phyloP scores from a whole-genome alignment of 2,329 filamentous ascomycete genomes.

The Penicillium sp. region DNA sequence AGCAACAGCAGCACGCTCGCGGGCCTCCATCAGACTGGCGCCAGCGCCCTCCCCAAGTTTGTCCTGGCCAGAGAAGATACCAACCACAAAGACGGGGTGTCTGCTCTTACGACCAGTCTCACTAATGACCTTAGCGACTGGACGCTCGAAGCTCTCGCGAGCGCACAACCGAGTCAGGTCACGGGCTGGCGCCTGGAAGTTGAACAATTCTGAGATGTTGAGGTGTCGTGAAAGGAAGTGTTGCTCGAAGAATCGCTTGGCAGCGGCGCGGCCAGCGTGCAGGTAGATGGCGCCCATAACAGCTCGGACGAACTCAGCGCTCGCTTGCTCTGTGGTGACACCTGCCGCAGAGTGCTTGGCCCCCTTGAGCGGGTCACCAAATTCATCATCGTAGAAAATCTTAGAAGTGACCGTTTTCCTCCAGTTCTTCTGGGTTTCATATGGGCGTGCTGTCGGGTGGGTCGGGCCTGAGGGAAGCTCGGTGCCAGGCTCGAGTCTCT shows the following conservation, averaged over 20 bases:
- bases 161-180: constrained; percentile 77
- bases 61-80: constrained; percentile 82
- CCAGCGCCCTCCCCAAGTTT: constrained; percentile 87
- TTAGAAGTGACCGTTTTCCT: constrained; percentile 65
- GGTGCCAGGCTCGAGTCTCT: constrained; percentile 40
- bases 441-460: constrained; percentile 35
- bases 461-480: constrained; percentile 33
- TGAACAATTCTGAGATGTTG: constrained; percentile 67
- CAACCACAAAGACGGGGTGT: constrained; percentile 85
- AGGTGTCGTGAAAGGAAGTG: constrained; percentile 76
- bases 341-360: constrained; percentile 28
- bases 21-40: constrained; percentile 65
- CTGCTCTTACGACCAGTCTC: constrained; percentile 81
- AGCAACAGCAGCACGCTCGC: constrained; percentile 69
- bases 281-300: constrained; percentile 77
- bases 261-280: constrained; percentile 68
- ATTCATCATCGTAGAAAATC: constrained; percentile 73
- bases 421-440: constrained; percentile 50
- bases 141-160: constrained; percentile 78
- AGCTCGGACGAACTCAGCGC: constrained; percentile 70
- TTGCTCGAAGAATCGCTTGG: constrained; percentile 70
- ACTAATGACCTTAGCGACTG: constrained; percentile 75
- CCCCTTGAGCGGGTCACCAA: constrained; percentile 55
- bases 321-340: constrained; percentile 51
- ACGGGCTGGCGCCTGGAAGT: constrained; percentile 71